phyloP scores from a whole-genome alignment of 192 early-diverging fungal species.

The Coemansia erecta region DNA sequence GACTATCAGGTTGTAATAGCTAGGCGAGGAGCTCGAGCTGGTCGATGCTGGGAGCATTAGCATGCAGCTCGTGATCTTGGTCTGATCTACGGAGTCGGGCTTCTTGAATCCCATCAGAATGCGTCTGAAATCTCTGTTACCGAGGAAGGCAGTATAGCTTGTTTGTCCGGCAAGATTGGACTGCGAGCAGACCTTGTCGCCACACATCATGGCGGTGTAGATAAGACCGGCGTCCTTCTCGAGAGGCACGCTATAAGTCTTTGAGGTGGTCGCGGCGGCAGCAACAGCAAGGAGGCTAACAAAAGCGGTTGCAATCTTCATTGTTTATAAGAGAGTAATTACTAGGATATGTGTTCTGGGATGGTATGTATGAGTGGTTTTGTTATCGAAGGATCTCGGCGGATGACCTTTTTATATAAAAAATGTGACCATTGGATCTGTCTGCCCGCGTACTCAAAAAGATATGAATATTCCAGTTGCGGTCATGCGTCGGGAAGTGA shows the following conservation, averaged over 20 bases:
- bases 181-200: conserved; percentile 10
- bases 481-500: no score
- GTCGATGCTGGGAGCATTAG: conserved; percentile 20
- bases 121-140: conserved; percentile 29
- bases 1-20: conserved; percentile 22
- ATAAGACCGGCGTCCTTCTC: conserved; percentile 32
- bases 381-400: no score
- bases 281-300: conserved; percentile 10
- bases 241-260: conserved; percentile 9
- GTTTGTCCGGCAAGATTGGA: conserved; percentile 24
- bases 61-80: conserved; percentile 17
- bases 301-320: conserved; percentile 17
- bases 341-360: no score
- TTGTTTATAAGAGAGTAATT: conserved; percentile 1
- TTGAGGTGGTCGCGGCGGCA: background rate
- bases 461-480: no score
- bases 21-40: background rate
- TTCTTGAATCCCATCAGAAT: conserved; percentile 37
- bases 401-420: background rate
- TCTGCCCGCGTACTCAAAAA: no score
- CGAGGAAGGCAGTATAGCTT: conserved; percentile 25
- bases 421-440: background rate
- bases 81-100: conserved; percentile 9
- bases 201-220: conserved; percentile 28
- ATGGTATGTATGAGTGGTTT: no score